Conservation (phyloP, 2,329 filamentous ascomycete species). For the Nigrospora osmanthi region DNA sequence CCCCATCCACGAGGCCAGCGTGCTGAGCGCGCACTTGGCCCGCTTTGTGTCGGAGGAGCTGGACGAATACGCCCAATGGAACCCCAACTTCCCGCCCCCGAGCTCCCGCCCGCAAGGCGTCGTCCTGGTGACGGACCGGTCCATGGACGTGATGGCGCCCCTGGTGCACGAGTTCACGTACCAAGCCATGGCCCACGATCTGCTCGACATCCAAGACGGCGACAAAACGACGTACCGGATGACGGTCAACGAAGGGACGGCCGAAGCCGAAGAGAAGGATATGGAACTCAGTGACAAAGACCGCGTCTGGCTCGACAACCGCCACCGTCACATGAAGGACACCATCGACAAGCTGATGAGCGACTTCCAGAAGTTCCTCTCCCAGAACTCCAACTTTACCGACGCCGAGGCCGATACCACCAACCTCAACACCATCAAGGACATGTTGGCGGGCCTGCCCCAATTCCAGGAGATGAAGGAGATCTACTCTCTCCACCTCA, state of each 20-base stretch:
- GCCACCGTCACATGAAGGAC: constrained; percentile 96
- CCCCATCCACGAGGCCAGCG: constrained; percentile 76
- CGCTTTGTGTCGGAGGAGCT: constrained; percentile 87
- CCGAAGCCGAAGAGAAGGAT: constrained; percentile 72
- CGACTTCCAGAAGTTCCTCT: constrained; percentile 88
- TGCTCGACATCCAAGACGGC: constrained; percentile 79
- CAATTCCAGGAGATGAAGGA: constrained; percentile 96
- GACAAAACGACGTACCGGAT: constrained; percentile 86
- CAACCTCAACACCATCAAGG: constrained; percentile 84
- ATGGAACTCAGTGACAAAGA: constrained; percentile 89
- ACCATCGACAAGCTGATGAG: constrained; percentile 88
- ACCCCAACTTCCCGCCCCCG: constrained; percentile 77
- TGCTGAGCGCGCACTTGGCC: constrained; percentile 81
- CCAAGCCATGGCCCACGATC: constrained; percentile 94
- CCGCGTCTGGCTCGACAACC: constrained; percentile 89
- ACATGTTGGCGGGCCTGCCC: constrained; percentile 91
- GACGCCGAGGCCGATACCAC: constrained; percentile 62
- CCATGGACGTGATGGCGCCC: constrained; percentile 86
- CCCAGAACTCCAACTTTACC: constrained; percentile 87
- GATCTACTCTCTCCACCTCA: constrained; percentile 86
- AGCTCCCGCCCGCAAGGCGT: constrained; percentile 71
- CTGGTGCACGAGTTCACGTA: constrained; percentile 95
- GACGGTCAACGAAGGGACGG: constrained; percentile 64
- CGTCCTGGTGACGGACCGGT: constrained; percentile 80
- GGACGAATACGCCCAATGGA: constrained; percentile 79